Evolutionary conservation across 495 filamentous ascomycete genomes (phyloP), one percentile per base, ranked within the genome.

Genomic region (Beverwykella pulmonaria): DNA sequence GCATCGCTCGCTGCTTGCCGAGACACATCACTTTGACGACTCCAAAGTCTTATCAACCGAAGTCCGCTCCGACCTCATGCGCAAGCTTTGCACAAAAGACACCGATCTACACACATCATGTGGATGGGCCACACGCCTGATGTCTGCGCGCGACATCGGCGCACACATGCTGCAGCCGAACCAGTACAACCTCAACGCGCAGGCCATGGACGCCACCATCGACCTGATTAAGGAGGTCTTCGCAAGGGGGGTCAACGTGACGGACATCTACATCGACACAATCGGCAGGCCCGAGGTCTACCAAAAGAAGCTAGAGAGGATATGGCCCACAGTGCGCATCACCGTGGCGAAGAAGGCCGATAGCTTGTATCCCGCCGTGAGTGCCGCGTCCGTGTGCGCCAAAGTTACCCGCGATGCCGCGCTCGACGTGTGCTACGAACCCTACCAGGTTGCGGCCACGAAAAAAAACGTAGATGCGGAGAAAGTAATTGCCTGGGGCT

Each of bases 341-440:
- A 96, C 91, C 5, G 94, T 98, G 20, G 90, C 90, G 1, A 97
- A 96, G 79, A 98, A 98, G 83, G 94, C 95, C 2, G 94, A 98
- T 71, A 90, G 88, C 17, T 71, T 97, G 50, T 98, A 95, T 76
- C 95, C 94, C 4, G 92, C 89, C 75, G 94, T 98, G 20, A 92
- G 88, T 63, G 95, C 95, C 17, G 94, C 94, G 20, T 92, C 88
- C 69, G 92, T 98, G 5, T 93, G 89, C 70, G 94, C 94, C 25
- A 98, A 98, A 76, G 94, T 98, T 20, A 98, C 95, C 25, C 80
- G 94, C 65, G 94, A 98, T 78, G 88, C 88, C 1, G 91, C 91
- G 49, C 78, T 97, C 27, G 93, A 96, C 65, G 85, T 90, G 8
- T 80, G 90, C 53, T 89, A 89, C 70, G 79, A 86, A 61, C 78